Evolutionary conservation across 2,329 filamentous ascomycete genomes (phyloP).

Genomic region (Tympanopsis confertula): DNA sequence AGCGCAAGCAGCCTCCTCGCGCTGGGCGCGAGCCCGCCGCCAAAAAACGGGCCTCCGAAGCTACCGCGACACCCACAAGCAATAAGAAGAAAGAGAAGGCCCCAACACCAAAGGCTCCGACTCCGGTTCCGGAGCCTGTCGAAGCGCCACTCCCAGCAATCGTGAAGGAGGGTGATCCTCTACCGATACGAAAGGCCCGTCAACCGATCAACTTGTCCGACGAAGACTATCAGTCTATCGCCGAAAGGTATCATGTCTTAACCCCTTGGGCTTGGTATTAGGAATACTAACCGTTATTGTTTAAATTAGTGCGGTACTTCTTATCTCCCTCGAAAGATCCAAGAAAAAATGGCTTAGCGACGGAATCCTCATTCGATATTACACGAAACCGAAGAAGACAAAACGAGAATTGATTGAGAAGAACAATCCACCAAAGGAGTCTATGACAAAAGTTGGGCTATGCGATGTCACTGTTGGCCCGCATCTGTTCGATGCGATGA

Average conservation of each 20-base stretch:
- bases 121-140: not conserved
- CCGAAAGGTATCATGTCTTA: constrained; percentile 31
- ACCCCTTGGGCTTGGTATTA: constrained; percentile 3
- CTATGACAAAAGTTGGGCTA: constrained; percentile 40
- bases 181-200: constrained; percentile 40
- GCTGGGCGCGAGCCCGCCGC: constrained; percentile 27
- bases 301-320: constrained; percentile 35
- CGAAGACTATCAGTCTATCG: constrained; percentile 45
- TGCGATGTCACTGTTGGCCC: constrained; percentile 51
- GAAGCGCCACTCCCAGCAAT: constrained; percentile 34
- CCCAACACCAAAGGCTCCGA: not conserved
- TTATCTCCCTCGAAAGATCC: constrained; percentile 44
- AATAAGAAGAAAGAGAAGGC: not conserved
- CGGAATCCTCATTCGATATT: constrained; percentile 42
- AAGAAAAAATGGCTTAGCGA: constrained; percentile 42
- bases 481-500: constrained; percentile 46
- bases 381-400: constrained; percentile 42
- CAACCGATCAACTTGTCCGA: constrained; percentile 25
- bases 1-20: constrained; percentile 26
- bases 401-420: constrained; percentile 33
- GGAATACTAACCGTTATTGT: constrained; percentile 7
- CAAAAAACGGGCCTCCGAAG: constrained; percentile 25
- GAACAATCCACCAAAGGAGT: constrained; percentile 34
- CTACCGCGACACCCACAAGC: constrained; percentile 2
- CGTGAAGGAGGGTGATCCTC: constrained; percentile 34